These are phyloP conservation scores for Pseudonectria buxi DNA, from an alignment of 2,329 filamentous ascomycete genomes.

Conservation along the genomic window DNA sequence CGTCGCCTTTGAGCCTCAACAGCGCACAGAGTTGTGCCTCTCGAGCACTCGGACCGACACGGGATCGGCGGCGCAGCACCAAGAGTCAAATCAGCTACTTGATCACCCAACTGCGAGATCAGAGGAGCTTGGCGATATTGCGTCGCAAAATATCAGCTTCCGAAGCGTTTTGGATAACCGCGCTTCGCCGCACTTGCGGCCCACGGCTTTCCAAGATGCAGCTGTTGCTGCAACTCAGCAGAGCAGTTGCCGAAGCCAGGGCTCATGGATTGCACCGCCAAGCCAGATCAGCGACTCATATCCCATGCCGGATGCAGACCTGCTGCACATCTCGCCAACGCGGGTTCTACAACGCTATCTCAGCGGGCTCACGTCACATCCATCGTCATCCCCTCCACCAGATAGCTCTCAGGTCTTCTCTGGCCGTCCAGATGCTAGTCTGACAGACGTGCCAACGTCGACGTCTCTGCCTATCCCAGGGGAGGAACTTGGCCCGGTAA, in stretches of 20 bases:
- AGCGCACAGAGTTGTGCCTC: constrained; percentile 7
- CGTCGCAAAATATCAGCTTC: constrained; percentile 39
- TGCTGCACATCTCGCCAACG: constrained; percentile 37
- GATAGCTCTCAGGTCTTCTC: background rate
- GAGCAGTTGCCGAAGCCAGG: constrained; percentile 15
- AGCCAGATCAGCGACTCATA: constrained; percentile 52
- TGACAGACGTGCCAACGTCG: constrained; percentile 19
- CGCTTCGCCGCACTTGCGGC: constrained; percentile 24
- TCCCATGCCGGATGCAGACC: constrained; percentile 27
- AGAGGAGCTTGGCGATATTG: constrained; percentile 19
- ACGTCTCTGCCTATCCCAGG: constrained; percentile 19
- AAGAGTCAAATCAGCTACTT: constrained; percentile 6
- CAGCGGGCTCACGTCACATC: constrained; percentile 20
- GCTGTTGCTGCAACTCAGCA: constrained; percentile 6
- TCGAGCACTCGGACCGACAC: constrained; percentile 1
- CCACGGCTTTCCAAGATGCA: background rate
- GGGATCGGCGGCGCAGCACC: constrained; percentile 1
- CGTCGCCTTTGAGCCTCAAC: constrained; percentile 36
- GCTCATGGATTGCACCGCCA: constrained; percentile 37
- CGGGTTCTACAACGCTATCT: constrained; percentile 44
- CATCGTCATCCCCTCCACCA: constrained; percentile 17
- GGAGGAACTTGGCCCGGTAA: constrained; percentile 4
- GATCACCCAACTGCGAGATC: constrained; percentile 6
- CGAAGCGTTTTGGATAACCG: constrained; percentile 39
- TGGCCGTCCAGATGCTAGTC: background rate